phyloP scores from a whole-genome alignment of 2,329 filamentous ascomycete species.

The Blastomyces silverae region DNA sequence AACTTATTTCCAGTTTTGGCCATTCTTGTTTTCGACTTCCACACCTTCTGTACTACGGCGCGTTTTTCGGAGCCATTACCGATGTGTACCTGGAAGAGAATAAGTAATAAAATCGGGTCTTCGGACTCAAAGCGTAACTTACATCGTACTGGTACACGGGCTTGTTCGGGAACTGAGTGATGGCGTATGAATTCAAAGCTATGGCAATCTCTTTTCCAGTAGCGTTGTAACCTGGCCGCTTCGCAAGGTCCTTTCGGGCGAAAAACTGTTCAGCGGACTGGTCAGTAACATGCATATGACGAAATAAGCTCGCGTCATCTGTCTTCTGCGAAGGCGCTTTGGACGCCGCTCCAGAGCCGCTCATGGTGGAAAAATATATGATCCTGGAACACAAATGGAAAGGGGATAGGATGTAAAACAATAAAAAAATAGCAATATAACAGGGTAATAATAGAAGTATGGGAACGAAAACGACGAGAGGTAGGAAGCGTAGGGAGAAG shows the following conservation, averaged over 20 bases:
- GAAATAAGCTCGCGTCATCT: constrained; percentile 13
- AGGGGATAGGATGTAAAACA: constrained; percentile 2
- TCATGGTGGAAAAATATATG: constrained; percentile 9
- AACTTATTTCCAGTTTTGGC: constrained; percentile 51
- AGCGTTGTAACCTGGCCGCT: constrained; percentile 53
- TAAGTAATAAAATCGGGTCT: not conserved
- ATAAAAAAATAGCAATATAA: not conserved
- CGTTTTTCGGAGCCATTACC: constrained; percentile 58
- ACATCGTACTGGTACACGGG: constrained; percentile 81
- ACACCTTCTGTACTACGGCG: constrained; percentile 66
- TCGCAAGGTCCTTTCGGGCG: constrained; percentile 28
- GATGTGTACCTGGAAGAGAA: constrained; percentile 54
- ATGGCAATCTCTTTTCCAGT: constrained; percentile 52
- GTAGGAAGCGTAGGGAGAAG: constrained; percentile 14
- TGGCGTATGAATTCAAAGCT: constrained; percentile 67
- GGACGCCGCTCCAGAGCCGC: not conserved
- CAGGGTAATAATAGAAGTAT: constrained; percentile 3
- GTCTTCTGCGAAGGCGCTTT: not conserved
- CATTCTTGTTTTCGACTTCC: constrained; percentile 59
- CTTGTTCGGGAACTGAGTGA: constrained; percentile 53
- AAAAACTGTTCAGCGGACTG: constrained; percentile 20
- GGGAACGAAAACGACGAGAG: not conserved
- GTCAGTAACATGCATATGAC: constrained; percentile 18
- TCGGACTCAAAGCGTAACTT: constrained; percentile 36
- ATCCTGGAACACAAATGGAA: not conserved